A percentile compares a stretch with the other conserved stretches of the same genome.
phyloP scores from a whole-genome alignment of 2,329 filamentous ascomycete genomes.

The Fusarium concolor region DNA sequence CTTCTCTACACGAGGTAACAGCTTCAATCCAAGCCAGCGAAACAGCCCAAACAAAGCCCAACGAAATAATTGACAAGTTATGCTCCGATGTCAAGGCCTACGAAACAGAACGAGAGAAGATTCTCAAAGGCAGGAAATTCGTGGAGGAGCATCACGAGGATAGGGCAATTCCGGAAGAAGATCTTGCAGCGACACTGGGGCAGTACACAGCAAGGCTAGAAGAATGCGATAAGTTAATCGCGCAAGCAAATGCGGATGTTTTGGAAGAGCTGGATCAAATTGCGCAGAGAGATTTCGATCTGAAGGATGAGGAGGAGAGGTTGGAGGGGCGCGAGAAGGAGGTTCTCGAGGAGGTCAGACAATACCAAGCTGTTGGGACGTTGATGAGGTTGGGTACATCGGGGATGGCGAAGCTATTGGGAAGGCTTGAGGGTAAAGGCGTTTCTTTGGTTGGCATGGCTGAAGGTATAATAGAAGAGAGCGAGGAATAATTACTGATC shows the following conservation, averaged over 20 bases:
- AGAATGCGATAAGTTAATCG: background rate
- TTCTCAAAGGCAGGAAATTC: background rate
- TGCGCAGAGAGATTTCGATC: background rate
- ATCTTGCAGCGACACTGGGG: background rate
- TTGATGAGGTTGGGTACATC: background rate
- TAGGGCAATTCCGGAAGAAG: background rate
- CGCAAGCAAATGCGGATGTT: background rate
- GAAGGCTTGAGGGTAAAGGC: background rate
- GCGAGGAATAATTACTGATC: background rate
- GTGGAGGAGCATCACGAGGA: background rate
- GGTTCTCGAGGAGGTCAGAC: background rate
- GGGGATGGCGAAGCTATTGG: background rate
- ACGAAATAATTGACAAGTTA: background rate
- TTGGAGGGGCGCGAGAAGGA: background rate
- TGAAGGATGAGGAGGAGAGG: background rate
- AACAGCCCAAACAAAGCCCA: background rate
- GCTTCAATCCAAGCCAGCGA: conserved; percentile 3
- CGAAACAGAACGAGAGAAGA: background rate
- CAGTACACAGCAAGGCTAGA: background rate
- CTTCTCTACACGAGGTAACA: background rate
- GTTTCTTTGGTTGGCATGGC: background rate
- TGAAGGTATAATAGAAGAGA: background rate
- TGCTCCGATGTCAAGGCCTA: background rate
- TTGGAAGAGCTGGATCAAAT: background rate
- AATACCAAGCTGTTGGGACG: background rate